Evolutionary conservation across 148 eudicot genomes (phyloP).

Genomic region (Vaccinium myrtillus): DNA sequence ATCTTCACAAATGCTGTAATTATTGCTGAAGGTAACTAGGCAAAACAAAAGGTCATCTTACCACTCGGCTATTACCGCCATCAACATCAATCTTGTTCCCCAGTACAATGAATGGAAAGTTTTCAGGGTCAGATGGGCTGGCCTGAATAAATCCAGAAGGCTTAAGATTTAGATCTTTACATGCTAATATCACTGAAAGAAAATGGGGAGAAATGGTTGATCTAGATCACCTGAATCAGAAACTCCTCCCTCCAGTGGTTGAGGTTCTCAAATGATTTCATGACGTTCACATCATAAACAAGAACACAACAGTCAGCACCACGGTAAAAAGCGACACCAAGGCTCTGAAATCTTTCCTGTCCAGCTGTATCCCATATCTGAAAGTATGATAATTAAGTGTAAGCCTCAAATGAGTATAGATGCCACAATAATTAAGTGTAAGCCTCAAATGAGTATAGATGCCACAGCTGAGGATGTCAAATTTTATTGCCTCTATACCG

Average conservation of each 20-base stretch:
- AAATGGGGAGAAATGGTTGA: neutral
- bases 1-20: neutral
- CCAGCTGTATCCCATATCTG: constrained; percentile 74
- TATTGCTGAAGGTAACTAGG: neutral
- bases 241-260: constrained; percentile 68
- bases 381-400: constrained; percentile 12
- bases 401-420: neutral
- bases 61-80: constrained; percentile 69
- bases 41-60: constrained; percentile 20
- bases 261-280: constrained; percentile 62
- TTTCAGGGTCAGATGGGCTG: constrained; percentile 60
- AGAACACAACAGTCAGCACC: constrained; percentile 72
- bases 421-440: no score
- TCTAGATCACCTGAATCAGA: constrained; percentile 43
- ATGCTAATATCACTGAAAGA: neutral
- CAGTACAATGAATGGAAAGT: constrained; percentile 65
- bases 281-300: constrained; percentile 54
- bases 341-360: constrained; percentile 67
- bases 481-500: neutral
- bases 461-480: constrained; percentile 1
- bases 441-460: neutral
- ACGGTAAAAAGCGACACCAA: constrained; percentile 63
- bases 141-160: constrained; percentile 31
- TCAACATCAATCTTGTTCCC: constrained; percentile 71
- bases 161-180: neutral